Conservation (phyloP, 331 rosid species). For the Arachis monticola region DNA sequence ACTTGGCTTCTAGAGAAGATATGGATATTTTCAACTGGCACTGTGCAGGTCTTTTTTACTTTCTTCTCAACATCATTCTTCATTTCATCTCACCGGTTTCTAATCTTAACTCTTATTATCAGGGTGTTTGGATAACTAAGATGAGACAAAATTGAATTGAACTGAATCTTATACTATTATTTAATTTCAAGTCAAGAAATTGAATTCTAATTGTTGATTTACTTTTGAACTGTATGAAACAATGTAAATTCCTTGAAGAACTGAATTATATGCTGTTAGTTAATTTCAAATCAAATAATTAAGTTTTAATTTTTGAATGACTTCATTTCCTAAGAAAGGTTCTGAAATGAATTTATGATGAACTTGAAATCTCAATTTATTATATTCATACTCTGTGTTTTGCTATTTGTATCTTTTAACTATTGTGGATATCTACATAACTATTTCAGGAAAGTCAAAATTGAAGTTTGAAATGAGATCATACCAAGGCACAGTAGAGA, state of each 20-base stretch:
- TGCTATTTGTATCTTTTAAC: not conserved
- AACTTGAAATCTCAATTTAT: not conserved
- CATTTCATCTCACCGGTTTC: not conserved
- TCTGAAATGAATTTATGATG: conserved; percentile 6
- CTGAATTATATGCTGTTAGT: too few relatives aligned
- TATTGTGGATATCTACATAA: not conserved
- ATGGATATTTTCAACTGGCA: conserved; percentile 68
- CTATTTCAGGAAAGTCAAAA: conserved; percentile 60
- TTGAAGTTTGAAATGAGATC: conserved; percentile 72
- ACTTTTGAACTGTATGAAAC: too few relatives aligned
- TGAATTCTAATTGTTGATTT: too few relatives aligned
- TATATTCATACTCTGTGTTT: not conserved
- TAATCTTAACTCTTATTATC: not conserved
- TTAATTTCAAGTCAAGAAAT: too few relatives aligned
- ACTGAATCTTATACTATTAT: too few relatives aligned
- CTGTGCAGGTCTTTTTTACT: conserved; percentile 51
- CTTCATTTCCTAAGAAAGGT: not conserved
- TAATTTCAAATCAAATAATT: too few relatives aligned
- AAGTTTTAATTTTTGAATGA: too few relatives aligned
- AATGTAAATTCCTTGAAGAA: too few relatives aligned
- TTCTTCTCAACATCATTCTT: not conserved
- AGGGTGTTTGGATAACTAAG: too few relatives aligned
- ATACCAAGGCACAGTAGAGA: conserved; percentile 73
- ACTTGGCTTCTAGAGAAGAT: conserved; percentile 67
- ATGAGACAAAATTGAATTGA: too few relatives aligned